Percentiles rank a stretch among this genome's conserved stretches.
Evolutionary conservation across 768 basidiomycete species (phyloP).

Genomic region (Psilocybe cubensis): DNA sequence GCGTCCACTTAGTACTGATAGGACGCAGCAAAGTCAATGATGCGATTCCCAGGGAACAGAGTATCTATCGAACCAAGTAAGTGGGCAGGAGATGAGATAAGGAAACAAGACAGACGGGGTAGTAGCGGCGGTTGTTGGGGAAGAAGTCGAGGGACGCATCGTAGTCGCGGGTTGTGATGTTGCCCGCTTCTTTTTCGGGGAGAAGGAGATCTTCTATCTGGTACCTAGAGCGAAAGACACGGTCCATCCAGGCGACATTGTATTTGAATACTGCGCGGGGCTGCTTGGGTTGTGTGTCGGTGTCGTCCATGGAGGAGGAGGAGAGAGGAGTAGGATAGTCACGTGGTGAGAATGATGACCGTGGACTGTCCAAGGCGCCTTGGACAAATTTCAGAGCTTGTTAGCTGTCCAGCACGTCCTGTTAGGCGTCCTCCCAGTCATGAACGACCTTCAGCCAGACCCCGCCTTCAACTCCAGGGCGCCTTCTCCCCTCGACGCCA

Average conservation of each 20-base stretch:
- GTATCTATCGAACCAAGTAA: conserved; percentile 5
- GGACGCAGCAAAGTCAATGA: conserved; percentile 20
- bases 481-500: not conserved
- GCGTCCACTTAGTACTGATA: conserved; percentile 27
- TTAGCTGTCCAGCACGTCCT: conserved; percentile 4
- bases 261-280: conserved; percentile 24
- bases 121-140: conserved; percentile 45
- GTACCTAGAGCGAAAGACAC: conserved; percentile 47
- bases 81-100: not conserved
- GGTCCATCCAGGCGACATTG: conserved; percentile 39
- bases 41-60: conserved; percentile 8
- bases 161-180: conserved; percentile 57
- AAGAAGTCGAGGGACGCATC: conserved; percentile 57
- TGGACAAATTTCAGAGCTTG: conserved; percentile 11
- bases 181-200: conserved; percentile 56
- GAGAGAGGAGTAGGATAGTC: conserved; percentile 6
- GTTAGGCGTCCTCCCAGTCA: conserved; percentile 2
- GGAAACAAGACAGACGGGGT: conserved; percentile 34
- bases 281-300: not conserved
- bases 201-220: conserved; percentile 49
- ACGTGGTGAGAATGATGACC: conserved; percentile 25
- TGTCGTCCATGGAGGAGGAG: conserved; percentile 2
- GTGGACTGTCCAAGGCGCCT: not conserved
- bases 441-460: conserved; percentile 11
- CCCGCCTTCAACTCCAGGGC: conserved; percentile 9